Base-by-base conservation (phyloP, 2,329 filamentous ascomycete genomes). In the Colletotrichum falcatum region DNA sequence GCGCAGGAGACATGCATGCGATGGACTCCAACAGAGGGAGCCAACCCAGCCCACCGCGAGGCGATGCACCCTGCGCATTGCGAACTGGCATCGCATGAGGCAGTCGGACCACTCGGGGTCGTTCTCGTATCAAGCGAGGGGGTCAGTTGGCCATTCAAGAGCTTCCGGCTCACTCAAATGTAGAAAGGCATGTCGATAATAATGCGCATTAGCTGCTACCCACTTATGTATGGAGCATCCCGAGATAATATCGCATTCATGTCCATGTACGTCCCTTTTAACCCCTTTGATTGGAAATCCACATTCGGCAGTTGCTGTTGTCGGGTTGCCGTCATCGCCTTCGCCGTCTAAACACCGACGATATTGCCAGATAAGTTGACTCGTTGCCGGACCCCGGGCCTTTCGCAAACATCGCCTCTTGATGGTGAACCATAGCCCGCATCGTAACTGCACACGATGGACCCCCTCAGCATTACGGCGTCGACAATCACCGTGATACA, bases 401-500 rank as follows among this genome's bases (percentile, higher is more conserved):
- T 11, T 30, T 48, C 23, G 16, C 0, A 33, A n/a, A 28, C 1
- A n/a, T 11, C 4, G n/a, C 18, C 16, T 12, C 28, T 28, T 33
- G 9, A 5, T 11, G 12, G 5, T 53, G 2, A 53, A 9, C 14
- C n/a, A n/a, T n/a, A n/a, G n/a, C n/a, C 8, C 6, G 20, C 7
- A 49, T n/a, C n/a, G n/a, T n/a, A n/a, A n/a, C 2, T 20, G 20
- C 14, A 1, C 3, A 48, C 8, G 9, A 66, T 61, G 64, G 64
- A 66, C 37, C 55, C 55, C 26, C 64, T 66, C 9, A 61, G 64
- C 28, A 66, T 66, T 20, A 61, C 55, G 1, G 64, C 46, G 3
- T 61, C 55, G 30, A 61, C 63, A 2, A 49, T 66, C 28, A 49
- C 63, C 9, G 55, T 66, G 14, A 54, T 66, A 9, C 63, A 66